Evolutionary conservation across 208 protist species (phyloP), one percentile per base, ranked within the genome.

Genomic region (Leishmania mexicana): DNA sequence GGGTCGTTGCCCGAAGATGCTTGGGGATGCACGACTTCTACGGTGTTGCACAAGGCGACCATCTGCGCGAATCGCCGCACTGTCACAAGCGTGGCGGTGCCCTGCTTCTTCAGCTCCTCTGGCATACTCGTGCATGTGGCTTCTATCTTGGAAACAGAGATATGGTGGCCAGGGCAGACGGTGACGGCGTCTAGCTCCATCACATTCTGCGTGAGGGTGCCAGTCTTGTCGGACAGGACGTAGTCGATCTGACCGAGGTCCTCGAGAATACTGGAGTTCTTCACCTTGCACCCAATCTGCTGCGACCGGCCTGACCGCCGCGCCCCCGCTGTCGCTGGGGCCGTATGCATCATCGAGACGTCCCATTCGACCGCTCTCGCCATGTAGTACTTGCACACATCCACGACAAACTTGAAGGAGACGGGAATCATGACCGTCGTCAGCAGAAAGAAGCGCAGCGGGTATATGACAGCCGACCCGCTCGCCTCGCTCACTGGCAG

Each of bases 341-440:
- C 53, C 38, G 53, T 74, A 68, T 99, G 89, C 58, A 90, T 91
- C 92, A 99, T 98, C 3, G 87, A 54, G 35, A 67, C 70, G 86
- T 99, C 99, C 93, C 97, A 98, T 78, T 96, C 94, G 19, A 99
- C 98, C 19, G 81, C 82, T 79, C 89, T 84, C 3, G 97, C 83
- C 89, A 99, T 98, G 79, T 96, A 93, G 78, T 98, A 98, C 88
- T 99, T 99, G 67, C 88, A 96, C 72, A 99, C 93, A 87, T 99
- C 97, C 19, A 98, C 87, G 45, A 96, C 97, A 75, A 99, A 98
- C 83, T 99, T 99, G 75, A 99, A 97, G 35, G 97, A 99, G 21
- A 99, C 95, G 11, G 98, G 98, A 65, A 99, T 99, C 92, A 99
- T 99, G 24, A 98, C 93, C n/a, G 96, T 98, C n/a, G 95, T 99